These are phyloP conservation scores for Avena sativa DNA, from an alignment of 176 grass and related monocot genomes.

Conservation along the genomic window DNA sequence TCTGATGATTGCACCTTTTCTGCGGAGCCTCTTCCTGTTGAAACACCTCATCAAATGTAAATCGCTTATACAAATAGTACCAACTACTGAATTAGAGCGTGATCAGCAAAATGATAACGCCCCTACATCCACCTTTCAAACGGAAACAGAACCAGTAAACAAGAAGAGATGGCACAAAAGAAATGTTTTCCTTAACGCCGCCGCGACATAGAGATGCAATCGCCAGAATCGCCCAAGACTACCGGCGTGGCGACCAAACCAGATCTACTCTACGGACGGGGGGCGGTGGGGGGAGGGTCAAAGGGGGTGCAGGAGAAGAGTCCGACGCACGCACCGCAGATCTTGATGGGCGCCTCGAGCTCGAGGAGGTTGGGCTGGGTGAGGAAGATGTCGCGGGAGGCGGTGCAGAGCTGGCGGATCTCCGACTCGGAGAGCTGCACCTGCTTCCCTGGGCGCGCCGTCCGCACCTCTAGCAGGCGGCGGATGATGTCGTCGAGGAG, in stretches of 20 bases:
- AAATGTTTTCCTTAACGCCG: no score
- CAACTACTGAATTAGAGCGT: neutral
- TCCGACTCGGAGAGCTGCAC: conserved; percentile 88
- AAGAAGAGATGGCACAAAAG: neutral
- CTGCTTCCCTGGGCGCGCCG: conserved; percentile 70
- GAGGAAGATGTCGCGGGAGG: conserved; percentile 88
- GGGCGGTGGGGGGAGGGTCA: neutral
- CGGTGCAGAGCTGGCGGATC: conserved; percentile 82
- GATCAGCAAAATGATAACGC: neutral
- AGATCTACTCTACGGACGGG: conserved; percentile 45
- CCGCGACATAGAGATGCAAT: neutral
- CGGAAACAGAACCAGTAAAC: conserved; percentile 22
- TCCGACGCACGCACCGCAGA: conserved; percentile 62
- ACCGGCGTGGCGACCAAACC: neutral
- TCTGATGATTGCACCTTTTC: neutral
- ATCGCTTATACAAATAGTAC: neutral
- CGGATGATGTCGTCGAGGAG: conserved; percentile 83
- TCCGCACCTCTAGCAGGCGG: conserved; percentile 83
- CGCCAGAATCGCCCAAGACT: neutral
- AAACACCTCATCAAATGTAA: conserved; percentile 20
- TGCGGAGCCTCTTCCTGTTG: neutral
- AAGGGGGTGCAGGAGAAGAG: neutral
- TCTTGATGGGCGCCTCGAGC: conserved; percentile 95
- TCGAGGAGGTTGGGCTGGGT: conserved; percentile 87
- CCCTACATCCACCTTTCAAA: neutral